Conservation (phyloP, 116 monocot genomes). For the Thalassia testudinum region DNA sequence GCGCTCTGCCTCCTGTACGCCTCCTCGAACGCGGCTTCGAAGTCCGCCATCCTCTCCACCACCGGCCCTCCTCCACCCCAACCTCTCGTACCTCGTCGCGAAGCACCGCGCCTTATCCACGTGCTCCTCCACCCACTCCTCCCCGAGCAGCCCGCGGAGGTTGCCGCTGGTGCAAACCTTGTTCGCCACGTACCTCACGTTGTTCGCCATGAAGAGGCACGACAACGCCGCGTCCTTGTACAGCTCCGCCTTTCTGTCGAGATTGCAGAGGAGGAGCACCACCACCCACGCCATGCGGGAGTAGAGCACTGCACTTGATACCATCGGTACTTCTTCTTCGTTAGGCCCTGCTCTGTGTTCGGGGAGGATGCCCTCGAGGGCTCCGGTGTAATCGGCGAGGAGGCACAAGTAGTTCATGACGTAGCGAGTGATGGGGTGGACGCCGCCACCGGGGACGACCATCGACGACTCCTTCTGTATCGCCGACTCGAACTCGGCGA, state of each 20-base stretch:
- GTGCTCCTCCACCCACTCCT: conserved; percentile 27
- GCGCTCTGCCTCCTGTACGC: conserved; percentile 6
- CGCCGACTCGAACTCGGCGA: conserved; percentile 41
- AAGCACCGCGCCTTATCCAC: conserved; percentile 20
- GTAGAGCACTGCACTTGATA: not conserved
- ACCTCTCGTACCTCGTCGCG: conserved; percentile 17
- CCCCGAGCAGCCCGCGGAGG: conserved; percentile 17
- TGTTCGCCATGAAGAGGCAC: conserved; percentile 51
- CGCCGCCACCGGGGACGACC: conserved; percentile 26
- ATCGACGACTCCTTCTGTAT: conserved; percentile 39
- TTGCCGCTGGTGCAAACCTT: conserved; percentile 19
- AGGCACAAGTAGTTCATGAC: conserved; percentile 43
- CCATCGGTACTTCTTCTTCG: not conserved
- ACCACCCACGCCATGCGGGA: conserved; percentile 28
- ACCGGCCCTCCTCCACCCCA: conserved; percentile 22
- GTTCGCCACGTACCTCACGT: conserved; percentile 23
- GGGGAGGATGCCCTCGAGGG: conserved; percentile 21
- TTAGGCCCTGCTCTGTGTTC: not conserved
- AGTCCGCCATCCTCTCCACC: conserved; percentile 8
- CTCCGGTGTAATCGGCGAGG: conserved; percentile 27
- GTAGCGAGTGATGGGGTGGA: conserved; percentile 47
- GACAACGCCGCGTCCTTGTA: conserved; percentile 20
- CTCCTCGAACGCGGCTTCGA: conserved; percentile 26
- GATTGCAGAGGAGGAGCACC: conserved; percentile 34
- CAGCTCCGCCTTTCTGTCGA: conserved; percentile 27